Evolutionary conservation across 208 protist genomes (phyloP), one percentile per base, ranked within the genome.

Genomic region (Balamuthia mandrillaris): DNA sequence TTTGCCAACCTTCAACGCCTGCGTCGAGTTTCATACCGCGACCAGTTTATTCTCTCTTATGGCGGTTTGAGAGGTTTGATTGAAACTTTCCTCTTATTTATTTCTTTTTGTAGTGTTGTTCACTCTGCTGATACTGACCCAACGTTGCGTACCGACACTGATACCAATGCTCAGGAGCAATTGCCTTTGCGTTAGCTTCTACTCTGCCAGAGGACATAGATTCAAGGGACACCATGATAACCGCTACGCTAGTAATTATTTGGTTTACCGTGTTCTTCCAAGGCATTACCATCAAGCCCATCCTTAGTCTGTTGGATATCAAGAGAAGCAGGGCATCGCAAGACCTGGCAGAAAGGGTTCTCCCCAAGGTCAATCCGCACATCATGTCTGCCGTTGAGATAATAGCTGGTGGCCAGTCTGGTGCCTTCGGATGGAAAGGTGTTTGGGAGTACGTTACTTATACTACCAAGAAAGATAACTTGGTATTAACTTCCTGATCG

Each of bases 161-260:
- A 21, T 56, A 21, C 21, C 49, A 21, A 56, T 56, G 21, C 21
- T 21, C n/a, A n/a, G n/a, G n/a, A 56, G 61, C 61, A 56, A 70
- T 70, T 70, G 61, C 61, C 14, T 70, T 70, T 49, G 61, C 61
- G 35, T n/a, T 70, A 21, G 61, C 61, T 12, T 70, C 24, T 70
- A 16, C 21, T 14, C 61, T 70, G 14, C 35, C 61, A n/a, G 61
- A 70, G 27, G 14, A 12, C 16, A 14, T 70, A 16, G 16, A 70
- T 14, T 12, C 61, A 16, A 12, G 35, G 14, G 16, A 14, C 18
- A n/a, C 35, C 27, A 56, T 70, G 27, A 12, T 70, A 16, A 24
- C 21, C 24, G 35, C 61, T 14, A 24, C 16, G 16, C 27, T 70
- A n/a, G 14, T 49, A 12, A 49, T 24, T n/a, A n/a, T 70, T n/a